These are phyloP conservation scores for Irpex sp. DNA, from an alignment of 1,284 basidiomycete genomes.

Conservation along the genomic window DNA sequence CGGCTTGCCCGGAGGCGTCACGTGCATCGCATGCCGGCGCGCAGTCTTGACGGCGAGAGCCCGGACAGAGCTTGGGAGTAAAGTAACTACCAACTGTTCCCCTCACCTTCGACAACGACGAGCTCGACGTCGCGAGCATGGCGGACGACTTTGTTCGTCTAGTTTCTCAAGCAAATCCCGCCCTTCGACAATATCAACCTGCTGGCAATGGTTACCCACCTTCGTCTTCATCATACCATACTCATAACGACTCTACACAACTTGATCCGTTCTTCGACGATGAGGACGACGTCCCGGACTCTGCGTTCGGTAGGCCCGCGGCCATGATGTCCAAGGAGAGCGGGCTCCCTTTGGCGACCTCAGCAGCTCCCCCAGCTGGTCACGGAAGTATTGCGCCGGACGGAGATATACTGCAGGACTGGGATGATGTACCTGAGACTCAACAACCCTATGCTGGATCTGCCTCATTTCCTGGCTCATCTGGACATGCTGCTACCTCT, in stretches of 20 bases:
- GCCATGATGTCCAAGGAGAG: slow-evolving; percentile 69
- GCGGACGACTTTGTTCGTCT: slow-evolving; percentile 71
- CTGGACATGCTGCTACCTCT: slow-evolving; percentile 3
- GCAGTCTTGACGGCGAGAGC: background rate
- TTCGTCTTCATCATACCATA: slow-evolving; percentile 25
- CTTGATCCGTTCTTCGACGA: slow-evolving; percentile 83
- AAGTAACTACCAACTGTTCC: background rate
- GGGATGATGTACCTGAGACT: slow-evolving; percentile 51
- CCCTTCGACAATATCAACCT: slow-evolving; percentile 49
- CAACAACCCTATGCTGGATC: slow-evolving; percentile 38
- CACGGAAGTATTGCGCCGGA: slow-evolving; percentile 31
- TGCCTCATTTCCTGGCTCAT: slow-evolving; percentile 32
- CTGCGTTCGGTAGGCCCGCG: slow-evolving; percentile 50
- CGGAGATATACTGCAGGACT: slow-evolving; percentile 52
- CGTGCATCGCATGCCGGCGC: background rate
- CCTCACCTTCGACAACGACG: slow-evolving; percentile 14
- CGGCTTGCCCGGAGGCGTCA: background rate
- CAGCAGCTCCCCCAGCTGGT: slow-evolving; percentile 59
- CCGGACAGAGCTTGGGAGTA: background rate
- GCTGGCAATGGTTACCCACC: slow-evolving; percentile 56
- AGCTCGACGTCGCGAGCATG: slow-evolving; percentile 31
- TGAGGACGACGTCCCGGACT: slow-evolving; percentile 55
- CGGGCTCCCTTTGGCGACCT: slow-evolving; percentile 51
- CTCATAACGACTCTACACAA: slow-evolving; percentile 27
- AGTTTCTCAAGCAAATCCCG: slow-evolving; percentile 69